phyloP scores from a whole-genome alignment of 345 rosid species.

The Eucalyptus pauciflora region DNA sequence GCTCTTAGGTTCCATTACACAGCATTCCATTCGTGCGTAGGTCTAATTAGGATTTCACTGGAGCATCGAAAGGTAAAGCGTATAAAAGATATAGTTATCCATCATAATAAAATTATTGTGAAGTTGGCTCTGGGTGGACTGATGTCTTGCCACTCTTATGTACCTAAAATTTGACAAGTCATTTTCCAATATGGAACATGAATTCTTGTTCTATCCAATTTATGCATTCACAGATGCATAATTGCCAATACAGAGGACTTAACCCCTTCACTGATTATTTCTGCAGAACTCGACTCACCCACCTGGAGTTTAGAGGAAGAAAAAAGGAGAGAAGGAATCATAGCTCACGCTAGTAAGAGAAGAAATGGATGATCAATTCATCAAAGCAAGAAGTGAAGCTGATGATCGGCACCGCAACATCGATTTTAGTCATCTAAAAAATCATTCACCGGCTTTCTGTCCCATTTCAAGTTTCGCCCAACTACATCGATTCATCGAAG shows the following conservation, averaged over 20 bases:
- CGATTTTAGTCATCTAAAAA: neutral
- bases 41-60: neutral
- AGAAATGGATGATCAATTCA: neutral
- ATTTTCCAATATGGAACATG: neutral
- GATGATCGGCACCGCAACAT: neutral
- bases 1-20: neutral
- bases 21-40: neutral
- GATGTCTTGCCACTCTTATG: neutral
- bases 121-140: neutral
- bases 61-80: neutral
- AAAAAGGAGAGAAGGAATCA: neutral
- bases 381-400: neutral
- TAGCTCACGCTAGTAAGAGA: neutral
- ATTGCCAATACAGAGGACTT: neutral
- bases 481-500: neutral
- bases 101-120: neutral
- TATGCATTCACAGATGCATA: neutral
- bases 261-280: neutral
- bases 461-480: neutral
- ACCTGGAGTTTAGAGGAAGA: constrained; percentile 63
- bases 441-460: neutral
- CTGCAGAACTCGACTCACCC: constrained; percentile 31
- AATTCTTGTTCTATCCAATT: neutral
- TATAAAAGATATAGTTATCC: neutral
- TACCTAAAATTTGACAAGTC: neutral